These are phyloP conservation scores for Corylus avellana DNA, from an alignment of 306 rosid species.

Conservation along the genomic window DNA sequence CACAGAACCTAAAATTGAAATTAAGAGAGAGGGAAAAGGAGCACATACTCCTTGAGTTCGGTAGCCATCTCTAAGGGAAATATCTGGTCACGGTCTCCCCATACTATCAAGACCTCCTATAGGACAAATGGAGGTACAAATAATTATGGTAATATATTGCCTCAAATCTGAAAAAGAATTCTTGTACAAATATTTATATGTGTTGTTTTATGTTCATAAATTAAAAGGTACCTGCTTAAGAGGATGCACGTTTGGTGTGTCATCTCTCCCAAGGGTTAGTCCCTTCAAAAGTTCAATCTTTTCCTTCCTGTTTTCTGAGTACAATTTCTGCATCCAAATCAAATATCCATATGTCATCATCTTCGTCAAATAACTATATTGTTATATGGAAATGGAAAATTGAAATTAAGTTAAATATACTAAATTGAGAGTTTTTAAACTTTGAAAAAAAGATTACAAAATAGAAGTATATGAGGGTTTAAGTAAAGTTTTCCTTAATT, in stretches of 20 bases:
- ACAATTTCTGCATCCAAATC: conserved; percentile 56
- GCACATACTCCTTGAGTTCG: conserved; percentile 68
- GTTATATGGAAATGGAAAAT: neutral
- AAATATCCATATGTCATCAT: neutral
- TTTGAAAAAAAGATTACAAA: too few species aligned
- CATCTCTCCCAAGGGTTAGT: conserved; percentile 58
- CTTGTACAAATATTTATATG: neutral
- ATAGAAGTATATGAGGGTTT: too few species aligned
- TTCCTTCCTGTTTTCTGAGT: conserved; percentile 68
- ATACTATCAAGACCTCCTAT: conserved; percentile 75
- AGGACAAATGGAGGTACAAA: too few species aligned
- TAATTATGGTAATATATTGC: neutral
- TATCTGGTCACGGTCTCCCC: conserved; percentile 80
- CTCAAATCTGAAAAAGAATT: too few species aligned
- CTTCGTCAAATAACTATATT: neutral
- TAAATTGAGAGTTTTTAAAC: too few species aligned
- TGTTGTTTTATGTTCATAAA: neutral
- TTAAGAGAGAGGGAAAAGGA: neutral
- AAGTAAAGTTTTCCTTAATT: too few species aligned
- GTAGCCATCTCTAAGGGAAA: conserved; percentile 71
- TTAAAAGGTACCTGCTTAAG: conserved; percentile 53
- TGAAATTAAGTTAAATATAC: too few species aligned
- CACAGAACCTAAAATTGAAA: neutral
- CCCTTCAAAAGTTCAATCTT: conserved; percentile 76
- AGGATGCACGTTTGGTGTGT: conserved; percentile 47